Evolutionary conservation across 495 filamentous ascomycete genomes (phyloP), one percentile per base, ranked within the genome.

Genomic region (Penicillium simplicissimum): DNA sequence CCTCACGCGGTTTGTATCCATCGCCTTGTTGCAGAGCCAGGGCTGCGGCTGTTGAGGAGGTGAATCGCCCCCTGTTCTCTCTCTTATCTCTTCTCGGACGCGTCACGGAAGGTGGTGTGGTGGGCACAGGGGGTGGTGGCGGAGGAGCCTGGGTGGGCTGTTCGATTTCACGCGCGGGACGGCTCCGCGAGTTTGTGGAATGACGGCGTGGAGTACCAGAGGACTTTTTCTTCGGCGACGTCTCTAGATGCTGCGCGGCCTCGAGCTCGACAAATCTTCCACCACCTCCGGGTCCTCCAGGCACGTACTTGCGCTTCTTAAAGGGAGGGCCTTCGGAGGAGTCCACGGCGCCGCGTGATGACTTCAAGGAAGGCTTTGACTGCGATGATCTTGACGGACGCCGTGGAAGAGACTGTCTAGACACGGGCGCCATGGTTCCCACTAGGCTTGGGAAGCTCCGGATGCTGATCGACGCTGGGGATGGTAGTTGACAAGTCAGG

Each of bases 1-100:
- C 95, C 73, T 99, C 95, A 59, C 95, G 83, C 3, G 95, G 95
- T 71, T 99, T 98, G 76, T 97, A 97, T 15, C 92, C 92, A 77
- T 97, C 94, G 61, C 88, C 92, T 64, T 94, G 90, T 52, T 91
- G 91, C 25, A 92, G 84, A 25, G 92, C 92, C 38, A 91, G 89
- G 5, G 90, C 89, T 19, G 91, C 91, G 9, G 92, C 91, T 25
- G 93, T 92, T 21, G 92, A 91, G 17, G 90, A 93, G 65, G 86
- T 90, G 60, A 88, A 92, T 33, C 84, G 78, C 58, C 72, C 78
- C 45, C 71, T 82, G 66, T 67, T 79, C 64, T 75, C 79, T 61
- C 74, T 81, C 69, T 78, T 78, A 28, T 83, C 82, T 58, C 81
- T 75, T 65, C 79, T 74, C 4, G 83, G 81, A 59, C 84, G 80